phyloP scores from a whole-genome alignment of 163 green algal species.

The Trebouxia gelatinosa region DNA sequence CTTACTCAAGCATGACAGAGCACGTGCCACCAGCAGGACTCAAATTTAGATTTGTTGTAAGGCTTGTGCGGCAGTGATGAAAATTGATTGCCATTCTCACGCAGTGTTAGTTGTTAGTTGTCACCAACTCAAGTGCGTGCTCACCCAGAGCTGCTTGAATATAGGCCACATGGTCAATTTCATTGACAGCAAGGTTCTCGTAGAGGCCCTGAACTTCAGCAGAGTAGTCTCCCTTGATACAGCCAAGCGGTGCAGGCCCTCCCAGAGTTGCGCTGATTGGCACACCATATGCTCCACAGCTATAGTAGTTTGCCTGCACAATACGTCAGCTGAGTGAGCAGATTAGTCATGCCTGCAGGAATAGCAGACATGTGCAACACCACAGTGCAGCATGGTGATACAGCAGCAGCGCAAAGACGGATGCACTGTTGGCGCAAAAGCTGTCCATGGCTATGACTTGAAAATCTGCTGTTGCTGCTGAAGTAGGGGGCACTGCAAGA shows the following conservation, averaged over 20 bases:
- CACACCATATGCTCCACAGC: background rate
- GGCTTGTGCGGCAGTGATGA: too few relatives aligned
- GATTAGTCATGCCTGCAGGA: background rate
- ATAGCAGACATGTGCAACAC: background rate
- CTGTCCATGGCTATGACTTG: background rate
- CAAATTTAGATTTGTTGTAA: too few relatives aligned
- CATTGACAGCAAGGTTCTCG: background rate
- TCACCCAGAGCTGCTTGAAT: background rate
- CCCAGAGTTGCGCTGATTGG: background rate
- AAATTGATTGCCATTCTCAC: too few relatives aligned
- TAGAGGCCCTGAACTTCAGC: background rate
- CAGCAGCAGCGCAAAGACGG: too few relatives aligned
- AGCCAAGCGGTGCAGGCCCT: background rate
- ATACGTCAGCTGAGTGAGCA: background rate
- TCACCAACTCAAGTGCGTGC: too few relatives aligned
- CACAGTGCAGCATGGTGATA: too few relatives aligned
- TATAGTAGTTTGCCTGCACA: slow-evolving; percentile 10
- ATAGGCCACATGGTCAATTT: background rate
- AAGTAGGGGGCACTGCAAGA: background rate
- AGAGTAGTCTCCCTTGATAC: background rate
- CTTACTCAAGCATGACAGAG: too few relatives aligned
- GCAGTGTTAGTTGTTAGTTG: too few relatives aligned
- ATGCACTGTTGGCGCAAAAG: background rate
- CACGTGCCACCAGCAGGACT: too few relatives aligned
- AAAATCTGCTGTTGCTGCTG: background rate